Evolutionary conservation across 495 filamentous ascomycete species (phyloP).

Genomic region (Zalerion maritima): DNA sequence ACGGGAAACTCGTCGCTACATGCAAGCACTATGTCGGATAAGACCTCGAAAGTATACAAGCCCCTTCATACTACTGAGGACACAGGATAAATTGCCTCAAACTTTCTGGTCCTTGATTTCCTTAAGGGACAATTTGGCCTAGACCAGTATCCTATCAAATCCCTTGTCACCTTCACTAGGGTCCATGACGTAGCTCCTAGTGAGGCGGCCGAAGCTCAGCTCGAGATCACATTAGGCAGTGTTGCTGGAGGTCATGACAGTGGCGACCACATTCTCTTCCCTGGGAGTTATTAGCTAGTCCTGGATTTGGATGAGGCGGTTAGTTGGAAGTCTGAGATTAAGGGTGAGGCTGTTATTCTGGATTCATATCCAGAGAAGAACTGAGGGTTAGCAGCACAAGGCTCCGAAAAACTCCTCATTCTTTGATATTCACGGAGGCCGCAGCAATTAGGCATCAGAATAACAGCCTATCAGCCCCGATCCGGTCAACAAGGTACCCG

Average conservation of each 20-base stretch:
- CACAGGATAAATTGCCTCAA: slow-evolving; percentile 37
- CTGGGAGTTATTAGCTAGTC: slow-evolving; percentile 45
- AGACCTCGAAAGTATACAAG: slow-evolving; percentile 36
- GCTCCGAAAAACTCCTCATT: no score
- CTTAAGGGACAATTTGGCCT: slow-evolving; percentile 41
- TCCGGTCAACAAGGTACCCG: no score
- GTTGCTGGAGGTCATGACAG: slow-evolving; percentile 41
- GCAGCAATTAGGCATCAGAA: no score
- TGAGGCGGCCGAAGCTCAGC: slow-evolving; percentile 15
- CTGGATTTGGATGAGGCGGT: slow-evolving; percentile 34
- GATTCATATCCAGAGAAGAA: slow-evolving; percentile 30
- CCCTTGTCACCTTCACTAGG: slow-evolving; percentile 45
- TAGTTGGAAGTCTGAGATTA: slow-evolving; percentile 26
- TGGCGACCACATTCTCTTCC: slow-evolving; percentile 50
- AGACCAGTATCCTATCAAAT: slow-evolving; percentile 46
- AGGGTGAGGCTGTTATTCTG: slow-evolving; percentile 25
- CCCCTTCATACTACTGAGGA: slow-evolving; percentile 21
- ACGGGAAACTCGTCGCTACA: slow-evolving; percentile 41
- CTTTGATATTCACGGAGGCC: no score
- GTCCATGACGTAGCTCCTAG: slow-evolving; percentile 30
- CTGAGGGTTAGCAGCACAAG: no score
- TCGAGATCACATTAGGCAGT: slow-evolving; percentile 42
- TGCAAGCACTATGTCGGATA: slow-evolving; percentile 54
- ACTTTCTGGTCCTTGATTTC: slow-evolving; percentile 47
- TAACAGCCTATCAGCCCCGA: no score